A percentile compares a stretch with the other conserved stretches of the same genome.
Conservation (phyloP, 345 rosid genomes). For the Acer campestre region DNA sequence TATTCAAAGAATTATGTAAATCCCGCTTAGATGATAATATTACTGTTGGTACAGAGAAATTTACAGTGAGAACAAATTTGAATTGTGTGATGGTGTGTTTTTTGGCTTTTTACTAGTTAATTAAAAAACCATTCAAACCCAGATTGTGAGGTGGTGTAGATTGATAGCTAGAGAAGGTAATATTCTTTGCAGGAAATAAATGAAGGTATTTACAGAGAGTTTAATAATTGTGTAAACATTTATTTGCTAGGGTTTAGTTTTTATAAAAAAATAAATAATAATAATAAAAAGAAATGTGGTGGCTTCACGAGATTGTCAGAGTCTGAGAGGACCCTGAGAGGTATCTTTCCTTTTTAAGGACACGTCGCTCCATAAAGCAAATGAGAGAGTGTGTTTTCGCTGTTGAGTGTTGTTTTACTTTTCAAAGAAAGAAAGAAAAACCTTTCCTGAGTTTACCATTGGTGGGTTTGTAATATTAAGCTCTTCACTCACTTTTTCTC, state of each 20-base stretch:
- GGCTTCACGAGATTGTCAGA: conserved; percentile 41
- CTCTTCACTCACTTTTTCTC: conserved; percentile 1
- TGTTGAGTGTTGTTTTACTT: not conserved
- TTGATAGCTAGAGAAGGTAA: not conserved
- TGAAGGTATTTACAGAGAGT: not conserved
- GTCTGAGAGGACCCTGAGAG: conserved; percentile 26
- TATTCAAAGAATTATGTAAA: conserved; percentile 22
- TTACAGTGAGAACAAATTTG: conserved; percentile 14
- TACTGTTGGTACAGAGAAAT: not conserved
- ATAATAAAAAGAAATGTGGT: not conserved
- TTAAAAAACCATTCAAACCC: not conserved
- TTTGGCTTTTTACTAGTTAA: not conserved
- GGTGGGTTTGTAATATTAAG: conserved; percentile 20
- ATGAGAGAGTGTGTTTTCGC: not conserved
- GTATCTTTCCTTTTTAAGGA: conserved; percentile 36
- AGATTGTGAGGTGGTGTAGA: not conserved
- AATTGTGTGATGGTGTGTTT: not conserved
- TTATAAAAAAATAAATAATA: not conserved
- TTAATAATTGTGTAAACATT: not conserved
- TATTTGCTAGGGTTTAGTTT: not conserved
- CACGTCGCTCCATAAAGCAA: conserved; percentile 34
- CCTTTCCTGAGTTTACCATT: conserved; percentile 19
- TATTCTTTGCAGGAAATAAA: not conserved
- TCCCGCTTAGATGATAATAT: not conserved
- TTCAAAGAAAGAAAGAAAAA: not conserved